Evolutionary conservation across 169 alveolate genomes (phyloP).

Genomic region (Cryptosporidium canis): DNA sequence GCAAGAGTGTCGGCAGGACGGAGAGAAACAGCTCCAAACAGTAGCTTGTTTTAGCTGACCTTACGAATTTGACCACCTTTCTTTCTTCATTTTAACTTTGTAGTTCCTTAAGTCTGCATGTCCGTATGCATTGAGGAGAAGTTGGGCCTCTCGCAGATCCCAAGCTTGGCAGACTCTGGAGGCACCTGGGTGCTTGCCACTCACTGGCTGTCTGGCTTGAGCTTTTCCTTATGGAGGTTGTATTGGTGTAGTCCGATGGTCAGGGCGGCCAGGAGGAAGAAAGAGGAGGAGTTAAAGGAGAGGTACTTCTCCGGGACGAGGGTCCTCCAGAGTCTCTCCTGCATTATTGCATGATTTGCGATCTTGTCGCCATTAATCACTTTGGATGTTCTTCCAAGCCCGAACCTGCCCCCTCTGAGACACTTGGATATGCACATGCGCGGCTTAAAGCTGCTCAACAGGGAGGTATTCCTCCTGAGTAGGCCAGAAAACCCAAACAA

Average conservation of each 20-base stretch:
- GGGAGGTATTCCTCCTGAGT: not conserved
- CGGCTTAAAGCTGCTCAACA: not conserved
- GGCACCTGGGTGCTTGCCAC: too few species aligned
- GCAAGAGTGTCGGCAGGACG: not conserved
- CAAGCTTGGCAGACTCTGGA: too few species aligned
- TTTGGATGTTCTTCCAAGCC: not conserved
- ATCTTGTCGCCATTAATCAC: conserved; percentile 23
- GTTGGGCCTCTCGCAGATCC: too few species aligned
- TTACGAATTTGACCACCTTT: too few species aligned
- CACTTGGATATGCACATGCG: not conserved
- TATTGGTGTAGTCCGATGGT: conserved; percentile 17
- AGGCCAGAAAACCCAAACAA: not conserved
- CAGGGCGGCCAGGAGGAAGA: not conserved
- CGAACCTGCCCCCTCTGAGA: not conserved
- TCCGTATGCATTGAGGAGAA: too few species aligned
- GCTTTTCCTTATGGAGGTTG: not conserved
- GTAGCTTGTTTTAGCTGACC: too few species aligned
- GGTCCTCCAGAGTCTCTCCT: conserved; percentile 29
- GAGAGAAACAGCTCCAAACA: not conserved
- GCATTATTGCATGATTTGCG: conserved; percentile 1
- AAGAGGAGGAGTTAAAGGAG: not conserved
- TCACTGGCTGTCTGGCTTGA: not conserved
- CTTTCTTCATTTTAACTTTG: too few species aligned
- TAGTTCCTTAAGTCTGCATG: too few species aligned
- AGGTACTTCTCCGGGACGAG: conserved; percentile 22